Percentiles rank a stretch among this genome's conserved stretches.
Evolutionary conservation across 2,329 filamentous ascomycete genomes (phyloP).

Genomic region (Colletotrichum siamense): DNA sequence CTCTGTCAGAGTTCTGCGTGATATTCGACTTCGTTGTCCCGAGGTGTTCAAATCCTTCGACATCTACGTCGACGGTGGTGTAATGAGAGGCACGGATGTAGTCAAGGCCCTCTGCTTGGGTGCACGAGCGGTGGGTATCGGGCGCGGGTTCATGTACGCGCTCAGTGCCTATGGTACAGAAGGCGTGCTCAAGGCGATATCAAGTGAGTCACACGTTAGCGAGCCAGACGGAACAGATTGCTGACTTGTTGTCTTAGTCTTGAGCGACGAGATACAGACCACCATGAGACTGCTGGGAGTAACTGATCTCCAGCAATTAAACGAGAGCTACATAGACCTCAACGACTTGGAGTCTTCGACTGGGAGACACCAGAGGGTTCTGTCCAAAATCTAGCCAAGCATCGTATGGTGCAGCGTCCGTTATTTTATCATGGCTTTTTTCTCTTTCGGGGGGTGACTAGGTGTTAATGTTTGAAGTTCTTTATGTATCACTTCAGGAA

Average conservation of each 20-base stretch:
- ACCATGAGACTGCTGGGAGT: background rate
- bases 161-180: background rate
- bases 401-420: background rate
- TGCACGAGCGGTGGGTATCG: background rate
- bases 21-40: background rate
- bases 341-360: background rate
- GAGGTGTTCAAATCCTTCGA: background rate
- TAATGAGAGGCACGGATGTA: background rate
- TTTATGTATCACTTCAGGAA: background rate
- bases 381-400: background rate
- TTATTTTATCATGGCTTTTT: background rate
- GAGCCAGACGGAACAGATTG: background rate
- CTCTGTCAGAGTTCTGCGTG: background rate
- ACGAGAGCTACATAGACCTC: background rate
- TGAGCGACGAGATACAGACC: background rate
- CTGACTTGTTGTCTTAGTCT: background rate
- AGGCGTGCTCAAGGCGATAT: background rate
- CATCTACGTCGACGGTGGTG: fast-evolving
- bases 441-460: fast-evolving
- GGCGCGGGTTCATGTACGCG: background rate
- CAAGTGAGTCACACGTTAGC: background rate
- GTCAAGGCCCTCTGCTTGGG: background rate
- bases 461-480: fast-evolving
- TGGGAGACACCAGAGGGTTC: background rate
- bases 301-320: background rate